Base-by-base conservation (phyloP, 805 yeast genomes). In the Millerozyma acaciae region DNA sequence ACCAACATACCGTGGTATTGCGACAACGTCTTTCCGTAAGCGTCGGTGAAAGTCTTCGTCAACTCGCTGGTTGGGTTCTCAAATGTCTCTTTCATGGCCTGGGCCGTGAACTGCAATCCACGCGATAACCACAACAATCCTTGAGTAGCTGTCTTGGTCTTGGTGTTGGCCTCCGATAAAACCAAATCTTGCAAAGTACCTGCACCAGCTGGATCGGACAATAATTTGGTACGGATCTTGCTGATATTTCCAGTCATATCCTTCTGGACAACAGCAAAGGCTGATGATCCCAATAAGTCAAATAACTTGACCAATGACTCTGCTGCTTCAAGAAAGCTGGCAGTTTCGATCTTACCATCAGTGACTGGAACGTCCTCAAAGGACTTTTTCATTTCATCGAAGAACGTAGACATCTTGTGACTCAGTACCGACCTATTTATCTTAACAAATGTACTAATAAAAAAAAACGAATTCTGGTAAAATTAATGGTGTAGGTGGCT, bases 31-130 rank as follows among this genome's bases (percentile, higher is more conserved):
- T 81, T 83, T 42, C 70, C 53, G 66, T 87, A 87, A n/a, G 95
- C 84, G 48, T 80, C 83, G 34, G 88, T 84, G 70, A 87, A 87
- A 20, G 94, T 78, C 52, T 70, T 75, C 35, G 82, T 66, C 55
- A 87, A 69, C 62, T 87, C 96, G 37, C 57, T 58, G 42, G 64
- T 61, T 28, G 85, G 80, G 48, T 75, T 67, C 41, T 73, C 74
- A 32, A 84, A 70, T 29, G 87, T 84, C 58, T 83, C 86, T 51
- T 89, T 72, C 80, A 87, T 78, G 23, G 95, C 93, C 45, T 71
- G 80, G 13, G 94, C 89, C n/a, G 96, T 87, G 69, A 87, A 88
- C 55, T 84, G 81, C 48, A 87, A 74, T 14, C 96, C 96, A 52
- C 90, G 70, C 28, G 80, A 71, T 47, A 87, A 73, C 96, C 96